Evolutionary conservation across 2,329 filamentous ascomycete species (phyloP), one percentile per base, ranked within the genome.

Genomic region (Trichoderma lentiforme): DNA sequence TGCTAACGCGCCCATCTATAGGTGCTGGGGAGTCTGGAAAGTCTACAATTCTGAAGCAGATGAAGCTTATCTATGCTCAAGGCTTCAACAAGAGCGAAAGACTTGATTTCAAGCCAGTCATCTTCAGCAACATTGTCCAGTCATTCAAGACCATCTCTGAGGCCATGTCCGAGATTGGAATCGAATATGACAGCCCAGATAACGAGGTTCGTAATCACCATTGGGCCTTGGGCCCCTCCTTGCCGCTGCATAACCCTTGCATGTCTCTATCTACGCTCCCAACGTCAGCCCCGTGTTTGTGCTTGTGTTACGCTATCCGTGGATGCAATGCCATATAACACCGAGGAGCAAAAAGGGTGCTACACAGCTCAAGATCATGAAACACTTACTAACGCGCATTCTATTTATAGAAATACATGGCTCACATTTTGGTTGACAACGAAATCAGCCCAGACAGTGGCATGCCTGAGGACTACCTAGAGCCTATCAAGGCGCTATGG

Each of bases 21-120:
- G 94, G 94, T 88, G 96, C 96, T 85, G 95, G 96, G 92, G 96
- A 99, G 94, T 84, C 83, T 72, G 83, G 96, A 78, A 99, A 98
- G 83, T 98, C 95, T 8, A 98, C 95, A 4, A 95, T 98, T 74
- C 90, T 98, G 75, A 98, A 98, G 86, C 95, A 98, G 86, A 98
- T 99, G 96, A 99, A 98, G 88, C 92, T 99, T 80, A 99, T 99
- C 80, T 94, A 99, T 83, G 96, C 95, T 68, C 98, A 99, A 87
- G 96, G 96, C 75, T 95, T 96, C 77, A 99, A 98, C 86, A 98
- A 77, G 89, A 91, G 82, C 86, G 89, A 74, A 88, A 91, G 81
- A 90, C 88, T 7, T 98, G 95, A 88, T 15, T 91, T 91, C 85
- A 91, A 91, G 82, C 89, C 91, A 77, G 91, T 91, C 79, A 91